Evolutionary conservation across 768 basidiomycete species (phyloP).

Genomic region (Tulasnella sp.): DNA sequence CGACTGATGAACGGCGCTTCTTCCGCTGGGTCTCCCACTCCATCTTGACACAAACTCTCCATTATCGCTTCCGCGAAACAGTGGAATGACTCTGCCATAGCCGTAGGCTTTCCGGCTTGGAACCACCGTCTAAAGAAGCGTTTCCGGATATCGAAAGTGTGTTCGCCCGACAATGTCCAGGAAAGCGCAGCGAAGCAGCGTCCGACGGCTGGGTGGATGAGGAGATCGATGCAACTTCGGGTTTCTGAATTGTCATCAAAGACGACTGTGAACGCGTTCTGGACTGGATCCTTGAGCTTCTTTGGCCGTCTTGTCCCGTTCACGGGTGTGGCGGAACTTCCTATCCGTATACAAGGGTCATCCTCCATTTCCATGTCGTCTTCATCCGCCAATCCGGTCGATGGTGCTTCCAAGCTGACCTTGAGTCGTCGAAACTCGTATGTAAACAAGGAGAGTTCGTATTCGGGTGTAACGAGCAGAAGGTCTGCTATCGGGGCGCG

Average conservation of each 20-base stretch:
- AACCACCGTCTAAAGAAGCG: conserved; percentile 56
- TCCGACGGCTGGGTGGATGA: conserved; percentile 48
- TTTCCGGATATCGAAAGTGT: conserved; percentile 49
- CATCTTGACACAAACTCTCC: conserved; percentile 34
- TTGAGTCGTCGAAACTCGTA: conserved; percentile 46
- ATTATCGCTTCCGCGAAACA: conserved; percentile 49
- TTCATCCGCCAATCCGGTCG: neutral
- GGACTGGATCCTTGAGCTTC: conserved; percentile 42
- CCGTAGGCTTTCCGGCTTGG: conserved; percentile 35
- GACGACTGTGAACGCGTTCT: conserved; percentile 47
- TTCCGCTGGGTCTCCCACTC: neutral
- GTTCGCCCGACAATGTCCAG: conserved; percentile 47
- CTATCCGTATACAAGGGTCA: neutral
- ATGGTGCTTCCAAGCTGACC: neutral
- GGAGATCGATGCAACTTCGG: conserved; percentile 48
- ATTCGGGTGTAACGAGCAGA: conserved; percentile 52
- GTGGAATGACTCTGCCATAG: conserved; percentile 47
- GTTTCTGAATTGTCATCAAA: conserved; percentile 44
- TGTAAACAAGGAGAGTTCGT: conserved; percentile 49
- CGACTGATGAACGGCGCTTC: neutral
- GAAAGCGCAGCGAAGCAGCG: conserved; percentile 59
- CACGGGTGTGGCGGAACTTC: neutral
- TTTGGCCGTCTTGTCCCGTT: conserved; percentile 31
- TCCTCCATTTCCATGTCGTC: conserved; percentile 2
- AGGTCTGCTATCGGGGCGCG: conserved; percentile 61